phyloP scores from a whole-genome alignment of 2,329 filamentous ascomycete genomes.

The Mycosphaerella sp. region DNA sequence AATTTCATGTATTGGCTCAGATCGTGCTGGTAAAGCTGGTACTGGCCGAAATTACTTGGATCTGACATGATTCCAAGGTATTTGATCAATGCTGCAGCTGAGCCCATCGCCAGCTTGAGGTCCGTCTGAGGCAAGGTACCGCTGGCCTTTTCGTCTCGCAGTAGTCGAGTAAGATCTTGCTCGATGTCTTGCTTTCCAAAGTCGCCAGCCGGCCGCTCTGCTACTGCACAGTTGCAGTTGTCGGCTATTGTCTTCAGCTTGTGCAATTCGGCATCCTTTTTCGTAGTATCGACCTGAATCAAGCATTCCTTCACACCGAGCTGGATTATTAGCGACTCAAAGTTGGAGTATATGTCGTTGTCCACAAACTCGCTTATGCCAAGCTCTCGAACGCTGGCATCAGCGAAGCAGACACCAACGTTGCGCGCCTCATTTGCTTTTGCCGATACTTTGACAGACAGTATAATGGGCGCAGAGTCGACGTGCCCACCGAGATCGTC shows the following conservation, averaged over 20 bases:
- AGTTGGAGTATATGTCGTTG: constrained; percentile 97
- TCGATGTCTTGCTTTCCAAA: constrained; percentile 91
- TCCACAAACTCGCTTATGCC: constrained; percentile 98
- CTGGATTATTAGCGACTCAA: constrained; percentile 93
- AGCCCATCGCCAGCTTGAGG: constrained; percentile 91
- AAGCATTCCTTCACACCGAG: constrained; percentile 92
- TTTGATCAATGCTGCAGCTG: constrained; percentile 87
- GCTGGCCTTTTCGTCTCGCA: constrained; percentile 78
- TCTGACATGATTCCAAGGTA: constrained; percentile 89
- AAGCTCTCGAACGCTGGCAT: constrained; percentile 90
- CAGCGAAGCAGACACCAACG: constrained; percentile 94
- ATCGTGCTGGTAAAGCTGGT: constrained; percentile 95
- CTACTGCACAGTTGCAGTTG: constrained; percentile 83
- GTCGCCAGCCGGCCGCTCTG: constrained; percentile 68
- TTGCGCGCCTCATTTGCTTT: constrained; percentile 77
- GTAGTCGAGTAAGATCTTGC: constrained; percentile 78
- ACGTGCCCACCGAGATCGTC: constrained; percentile 85
- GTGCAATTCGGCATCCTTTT: constrained; percentile 79
- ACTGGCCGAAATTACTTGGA: constrained; percentile 91
- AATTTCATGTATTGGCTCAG: constrained; percentile 97
- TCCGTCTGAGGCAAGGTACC: constrained; percentile 81
- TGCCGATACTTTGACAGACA: constrained; percentile 89
- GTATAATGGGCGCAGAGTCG: constrained; percentile 86
- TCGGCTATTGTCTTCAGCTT: constrained; percentile 87
- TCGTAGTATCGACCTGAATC: constrained; percentile 68